Evolutionary conservation across 106 monocot species (phyloP), one percentile per base, ranked within the genome.

Genomic region (Alisma plantagoaquatica): DNA sequence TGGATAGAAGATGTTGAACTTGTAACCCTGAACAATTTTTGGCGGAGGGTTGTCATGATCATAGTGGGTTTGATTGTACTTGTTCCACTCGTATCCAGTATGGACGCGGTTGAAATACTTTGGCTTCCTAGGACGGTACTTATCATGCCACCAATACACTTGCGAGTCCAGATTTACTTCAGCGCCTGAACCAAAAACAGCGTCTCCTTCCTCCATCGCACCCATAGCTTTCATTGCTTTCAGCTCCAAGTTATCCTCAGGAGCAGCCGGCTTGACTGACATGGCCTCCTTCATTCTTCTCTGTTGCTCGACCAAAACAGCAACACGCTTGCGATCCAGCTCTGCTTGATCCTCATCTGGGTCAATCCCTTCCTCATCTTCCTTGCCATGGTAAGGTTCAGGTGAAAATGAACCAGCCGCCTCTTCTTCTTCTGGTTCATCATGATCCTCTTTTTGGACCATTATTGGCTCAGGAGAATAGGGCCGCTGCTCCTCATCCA

Each of bases 71-170:
- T 94, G 94, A 38, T 94, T 94, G 63, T 94, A 94, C 49, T 94
- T 94, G 44, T 94, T 94, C 94, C 94, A 94, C 46, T 94, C 94
- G 16, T 94, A 94, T 42, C 94, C 94, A 3, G 94, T 88, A 43
- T 94, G 94, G 49, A 88, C 94, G 41, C 94, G 62, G 51, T 94
- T 94, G 70, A 94, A 94, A 48, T 94, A 94, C 51, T 94, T 94
- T 3, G 94, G 88, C 56, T 94, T 94, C 47, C 94, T 63, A 20
- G 94, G 94, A 2, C 94, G 79, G 31, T 94, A 94, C 56, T 94
- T 94, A 65, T 94, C 94, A 60, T 88, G 94, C 94, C 94, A 94
- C 94, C 94, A 94, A 33, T 94, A 94, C 18, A 84, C 94, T 86
- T 92, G 60, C 43, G 94, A 88, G 63, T 94, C 94, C 23, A 94